These are phyloP conservation scores for Rhodosporidiobolus odoratus DNA, from an alignment of 768 basidiomycete genomes.

Conservation along the genomic window DNA sequence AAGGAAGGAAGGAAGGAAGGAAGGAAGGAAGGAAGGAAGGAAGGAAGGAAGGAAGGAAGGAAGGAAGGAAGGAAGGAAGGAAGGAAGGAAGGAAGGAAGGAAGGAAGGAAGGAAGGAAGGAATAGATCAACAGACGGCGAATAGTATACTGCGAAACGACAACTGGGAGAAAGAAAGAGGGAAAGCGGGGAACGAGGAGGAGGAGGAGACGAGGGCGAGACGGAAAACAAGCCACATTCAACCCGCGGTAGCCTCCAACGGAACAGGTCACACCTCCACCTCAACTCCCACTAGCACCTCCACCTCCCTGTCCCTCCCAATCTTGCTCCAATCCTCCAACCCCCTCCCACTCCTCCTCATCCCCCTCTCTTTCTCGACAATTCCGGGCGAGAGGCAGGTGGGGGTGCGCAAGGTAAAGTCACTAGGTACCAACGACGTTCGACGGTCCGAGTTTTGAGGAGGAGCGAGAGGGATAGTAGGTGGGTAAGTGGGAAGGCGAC, in stretches of 20 bases:
- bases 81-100: too few relatives aligned
- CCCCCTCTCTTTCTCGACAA: background rate
- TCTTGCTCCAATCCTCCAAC: background rate
- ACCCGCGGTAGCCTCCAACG: too few relatives aligned
- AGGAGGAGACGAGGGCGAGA: too few relatives aligned
- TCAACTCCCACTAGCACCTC: background rate
- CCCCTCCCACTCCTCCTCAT: slow-evolving; percentile 1
- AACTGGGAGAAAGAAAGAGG: background rate
- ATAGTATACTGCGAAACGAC: too few relatives aligned
- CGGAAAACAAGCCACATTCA: too few relatives aligned
- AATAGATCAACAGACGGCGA: background rate
- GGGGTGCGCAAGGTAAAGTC: too few relatives aligned
- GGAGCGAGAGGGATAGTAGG: background rate
- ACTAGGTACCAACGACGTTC: background rate
- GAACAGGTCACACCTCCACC: too few relatives aligned
- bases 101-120: too few relatives aligned
- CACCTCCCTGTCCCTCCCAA: background rate
- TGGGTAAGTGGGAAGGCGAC: background rate
- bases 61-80: too few relatives aligned
- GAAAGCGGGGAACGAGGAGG: background rate
- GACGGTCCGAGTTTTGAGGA: background rate
- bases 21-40: too few relatives aligned
- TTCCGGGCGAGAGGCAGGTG: background rate
- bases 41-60: too few relatives aligned
- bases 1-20: too few relatives aligned